Evolutionary conservation across 2,329 filamentous ascomycete genomes (phyloP).

Genomic region (Rachicladosporium sp.): DNA sequence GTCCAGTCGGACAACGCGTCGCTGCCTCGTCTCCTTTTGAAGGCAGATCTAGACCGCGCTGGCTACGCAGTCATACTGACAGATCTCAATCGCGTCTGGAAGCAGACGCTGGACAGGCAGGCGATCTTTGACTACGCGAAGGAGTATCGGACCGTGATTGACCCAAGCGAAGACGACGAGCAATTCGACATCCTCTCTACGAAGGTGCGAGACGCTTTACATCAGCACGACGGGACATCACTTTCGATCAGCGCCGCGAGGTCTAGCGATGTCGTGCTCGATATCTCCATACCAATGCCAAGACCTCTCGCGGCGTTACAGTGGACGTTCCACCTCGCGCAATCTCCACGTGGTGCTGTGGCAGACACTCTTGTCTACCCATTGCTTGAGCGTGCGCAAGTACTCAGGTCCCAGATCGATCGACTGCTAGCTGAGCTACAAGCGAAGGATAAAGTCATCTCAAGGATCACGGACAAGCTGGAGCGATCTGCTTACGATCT

Average conservation of each 20-base stretch:
- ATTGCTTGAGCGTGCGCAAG: slow-evolving; percentile 37
- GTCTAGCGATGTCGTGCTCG: slow-evolving; percentile 31
- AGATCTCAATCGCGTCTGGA: slow-evolving; percentile 64
- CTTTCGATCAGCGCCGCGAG: slow-evolving; percentile 20
- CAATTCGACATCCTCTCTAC: slow-evolving; percentile 57
- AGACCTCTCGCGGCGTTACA: slow-evolving; percentile 48
- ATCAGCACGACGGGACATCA: slow-evolving; percentile 25
- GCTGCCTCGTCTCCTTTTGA: slow-evolving; percentile 51
- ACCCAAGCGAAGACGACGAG: slow-evolving; percentile 55
- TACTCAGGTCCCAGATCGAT: slow-evolving; percentile 35
- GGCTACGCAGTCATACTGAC: slow-evolving; percentile 57
- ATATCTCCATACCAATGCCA: slow-evolving; percentile 49
- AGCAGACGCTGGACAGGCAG: slow-evolving; percentile 49
- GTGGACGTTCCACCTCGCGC: slow-evolving; percentile 52
- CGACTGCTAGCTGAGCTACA: slow-evolving; percentile 38
- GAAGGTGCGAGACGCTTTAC: slow-evolving; percentile 43
- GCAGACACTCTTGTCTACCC: slow-evolving; percentile 41
- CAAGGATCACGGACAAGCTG: slow-evolving; percentile 46
- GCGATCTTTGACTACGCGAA: slow-evolving; percentile 52
- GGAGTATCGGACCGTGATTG: slow-evolving; percentile 55
- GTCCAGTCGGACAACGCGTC: slow-evolving; percentile 9
- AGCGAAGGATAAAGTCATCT: slow-evolving; percentile 48
- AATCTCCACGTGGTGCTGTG: slow-evolving; percentile 27
- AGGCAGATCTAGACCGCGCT: slow-evolving; percentile 40
- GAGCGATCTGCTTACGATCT: slow-evolving; percentile 45